phyloP scores from a whole-genome alignment of 2,329 filamentous ascomycete species.

The Emergomyces orientalis region DNA sequence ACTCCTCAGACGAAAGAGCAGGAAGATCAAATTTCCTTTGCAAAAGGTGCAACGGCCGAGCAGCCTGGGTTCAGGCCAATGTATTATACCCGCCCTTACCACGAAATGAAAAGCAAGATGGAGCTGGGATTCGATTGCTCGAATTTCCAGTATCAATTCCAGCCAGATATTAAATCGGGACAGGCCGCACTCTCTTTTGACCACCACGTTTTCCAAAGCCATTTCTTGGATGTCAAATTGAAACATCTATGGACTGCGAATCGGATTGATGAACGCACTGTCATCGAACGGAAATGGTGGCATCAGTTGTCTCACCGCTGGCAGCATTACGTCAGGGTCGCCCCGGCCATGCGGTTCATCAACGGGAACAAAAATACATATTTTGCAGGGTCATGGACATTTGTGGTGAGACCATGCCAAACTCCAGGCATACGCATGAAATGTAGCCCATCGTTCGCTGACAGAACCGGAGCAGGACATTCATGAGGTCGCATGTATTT shows the following conservation, averaged over 20 bases:
- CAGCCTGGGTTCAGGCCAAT: conserved; percentile 46
- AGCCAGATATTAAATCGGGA: conserved; percentile 28
- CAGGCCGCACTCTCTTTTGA: conserved; percentile 36
- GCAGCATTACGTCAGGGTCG: conserved; percentile 53
- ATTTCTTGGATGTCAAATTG: conserved; percentile 49
- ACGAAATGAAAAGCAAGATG: conserved; percentile 44
- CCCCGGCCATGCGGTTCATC: conserved; percentile 63
- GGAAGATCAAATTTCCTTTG: conserved; percentile 39
- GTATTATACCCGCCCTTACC: conserved; percentile 53
- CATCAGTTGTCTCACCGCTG: conserved; percentile 53
- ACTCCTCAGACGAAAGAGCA: conserved; percentile 36
- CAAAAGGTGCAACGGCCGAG: conserved; percentile 35
- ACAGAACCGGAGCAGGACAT: conserved; percentile 29
- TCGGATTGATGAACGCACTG: conserved; percentile 47
- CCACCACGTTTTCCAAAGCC: conserved; percentile 60
- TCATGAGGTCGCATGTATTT: conserved; percentile 62
- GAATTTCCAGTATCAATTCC: conserved; percentile 66
- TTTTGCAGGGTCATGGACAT: conserved; percentile 59
- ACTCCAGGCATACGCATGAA: background rate
- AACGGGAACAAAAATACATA: conserved; percentile 55
- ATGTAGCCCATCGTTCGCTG: background rate
- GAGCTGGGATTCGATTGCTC: conserved; percentile 64
- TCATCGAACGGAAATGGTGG: conserved; percentile 54
- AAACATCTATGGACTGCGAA: conserved; percentile 50
- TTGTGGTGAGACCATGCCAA: conserved; percentile 46